phyloP scores from a whole-genome alignment of 2,329 filamentous ascomycete species.

The Dactylellina drechsleri region DNA sequence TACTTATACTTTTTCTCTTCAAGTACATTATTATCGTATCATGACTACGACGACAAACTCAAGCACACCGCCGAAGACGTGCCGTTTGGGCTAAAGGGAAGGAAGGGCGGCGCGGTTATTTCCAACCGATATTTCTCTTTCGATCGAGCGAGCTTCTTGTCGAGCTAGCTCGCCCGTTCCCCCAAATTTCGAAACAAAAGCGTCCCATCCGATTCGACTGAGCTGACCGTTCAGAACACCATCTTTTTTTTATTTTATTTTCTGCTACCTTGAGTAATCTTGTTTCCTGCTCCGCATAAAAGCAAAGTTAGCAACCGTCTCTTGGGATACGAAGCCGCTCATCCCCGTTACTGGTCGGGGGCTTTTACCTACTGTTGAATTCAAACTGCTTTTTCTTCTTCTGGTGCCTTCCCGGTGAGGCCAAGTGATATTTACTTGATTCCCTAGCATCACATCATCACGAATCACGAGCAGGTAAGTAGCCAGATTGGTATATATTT shows the following conservation, averaged over 20 bases:
- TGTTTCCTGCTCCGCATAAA: conserved; percentile 1
- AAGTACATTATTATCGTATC: not conserved
- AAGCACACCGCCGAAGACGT: conserved; percentile 24
- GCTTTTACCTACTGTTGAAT: conserved; percentile 24
- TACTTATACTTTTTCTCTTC: not conserved
- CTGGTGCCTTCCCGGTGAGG: conserved; percentile 41
- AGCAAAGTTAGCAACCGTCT: too few species aligned
- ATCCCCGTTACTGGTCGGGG: conserved; percentile 45
- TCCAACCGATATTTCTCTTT: conserved; percentile 16
- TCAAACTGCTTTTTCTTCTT: conserved; percentile 11
- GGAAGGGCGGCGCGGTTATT: conserved; percentile 23
- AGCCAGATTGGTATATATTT: not conserved
- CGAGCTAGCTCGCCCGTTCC: conserved; percentile 46
- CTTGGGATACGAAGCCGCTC: conserved; percentile 34
- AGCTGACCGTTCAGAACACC: conserved; percentile 15
- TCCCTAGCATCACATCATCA: conserved; percentile 27
- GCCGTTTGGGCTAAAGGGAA: conserved; percentile 36
- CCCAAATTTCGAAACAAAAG: conserved; percentile 43
- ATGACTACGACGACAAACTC: conserved; percentile 24
- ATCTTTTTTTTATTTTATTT: conserved; percentile 10
- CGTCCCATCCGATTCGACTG: conserved; percentile 52
- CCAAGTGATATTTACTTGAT: conserved; percentile 51
- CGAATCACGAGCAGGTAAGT: conserved; percentile 49
- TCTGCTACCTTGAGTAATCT: not conserved
- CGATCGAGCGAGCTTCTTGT: conserved; percentile 27